Evolutionary conservation across 2,329 filamentous ascomycete species (phyloP), one percentile per base, ranked within the genome.

Genomic region (Xylariales sp.): DNA sequence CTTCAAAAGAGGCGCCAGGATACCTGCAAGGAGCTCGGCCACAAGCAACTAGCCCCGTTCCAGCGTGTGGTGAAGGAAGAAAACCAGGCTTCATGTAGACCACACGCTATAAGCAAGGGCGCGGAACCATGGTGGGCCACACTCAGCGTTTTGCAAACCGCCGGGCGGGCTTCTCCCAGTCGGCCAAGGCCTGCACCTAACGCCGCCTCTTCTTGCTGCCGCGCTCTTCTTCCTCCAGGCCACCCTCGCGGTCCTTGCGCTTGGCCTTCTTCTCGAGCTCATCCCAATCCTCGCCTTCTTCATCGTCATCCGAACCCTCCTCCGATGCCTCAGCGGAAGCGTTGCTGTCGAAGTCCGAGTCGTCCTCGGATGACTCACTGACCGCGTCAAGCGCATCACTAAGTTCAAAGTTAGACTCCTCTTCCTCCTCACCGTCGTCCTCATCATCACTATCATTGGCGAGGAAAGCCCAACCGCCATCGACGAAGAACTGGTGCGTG

Each of bases 401-500:
- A 40, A 95, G 85, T 64, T 97, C 93, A 55, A 96, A 98, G 6
- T 86, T 90, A 3, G 82, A 88, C 64, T 97, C 93, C 58, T 95
- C 86, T 47, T 93, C 86, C 41, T 93, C 87, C 48, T 88, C 84
- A 9, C 86, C 82, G 1, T 80, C 82, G 31, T 78, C 87, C 50
- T 95, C 89, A 11, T 86, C 87, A 57, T 97, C 93, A 1, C 85
- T 89, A 45, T 96, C 91, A 25, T 84, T 84, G 40, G 84, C 82
- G 45, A 98, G 64, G 77, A 98, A 97, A 2, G 81, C 85, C 93
- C 93, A 98, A 33, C 93, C 93, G 22, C 94, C 93, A 50, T 97
- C 91, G 4, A 76, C 80, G 64, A 96, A 98, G 79, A 98, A 98
- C 53, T 85, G 80, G 60, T 98, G 91, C 2, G 93, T 88, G 60